Evolutionary conservation across 371 early-diverging fungal genomes (phyloP).

Genomic region (Actinomortierella ambigua): DNA sequence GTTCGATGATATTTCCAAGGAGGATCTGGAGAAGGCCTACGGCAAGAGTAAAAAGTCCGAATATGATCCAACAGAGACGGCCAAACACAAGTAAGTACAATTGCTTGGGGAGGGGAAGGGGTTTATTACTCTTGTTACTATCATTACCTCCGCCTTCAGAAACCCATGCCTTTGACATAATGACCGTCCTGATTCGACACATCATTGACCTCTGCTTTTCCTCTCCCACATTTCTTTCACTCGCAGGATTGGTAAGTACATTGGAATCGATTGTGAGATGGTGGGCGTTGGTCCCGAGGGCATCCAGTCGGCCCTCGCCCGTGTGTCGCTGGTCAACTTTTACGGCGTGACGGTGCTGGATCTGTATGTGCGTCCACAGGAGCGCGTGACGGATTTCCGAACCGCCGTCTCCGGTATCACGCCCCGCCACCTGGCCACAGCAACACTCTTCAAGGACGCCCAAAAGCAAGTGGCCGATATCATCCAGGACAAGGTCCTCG

Average conservation of each 20-base stretch:
- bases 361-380: slow-evolving; percentile 80
- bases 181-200: background rate
- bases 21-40: slow-evolving; percentile 55
- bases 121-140: background rate
- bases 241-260: slow-evolving; percentile 72
- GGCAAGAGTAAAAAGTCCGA: slow-evolving; percentile 34
- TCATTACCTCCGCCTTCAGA: background rate
- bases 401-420: slow-evolving; percentile 93
- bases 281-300: slow-evolving; percentile 95
- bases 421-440: slow-evolving; percentile 68
- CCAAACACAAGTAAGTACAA: slow-evolving; percentile 53
- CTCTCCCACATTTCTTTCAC: background rate
- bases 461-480: slow-evolving; percentile 79
- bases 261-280: slow-evolving; percentile 99
- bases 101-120: too few species aligned
- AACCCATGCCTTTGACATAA: too few species aligned
- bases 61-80: slow-evolving; percentile 45
- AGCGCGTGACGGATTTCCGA: slow-evolving; percentile 91
- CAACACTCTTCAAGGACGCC: slow-evolving; percentile 69
- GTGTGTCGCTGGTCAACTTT: slow-evolving; percentile 93
- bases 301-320: slow-evolving; percentile 78
- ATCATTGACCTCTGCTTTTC: background rate
- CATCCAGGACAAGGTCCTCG: slow-evolving; percentile 80
- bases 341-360: slow-evolving; percentile 89
- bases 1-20: slow-evolving; percentile 66